These are phyloP conservation scores for Verticillium nubilum DNA, from an alignment of 2,329 filamentous ascomycete species.

Conservation along the genomic window DNA sequence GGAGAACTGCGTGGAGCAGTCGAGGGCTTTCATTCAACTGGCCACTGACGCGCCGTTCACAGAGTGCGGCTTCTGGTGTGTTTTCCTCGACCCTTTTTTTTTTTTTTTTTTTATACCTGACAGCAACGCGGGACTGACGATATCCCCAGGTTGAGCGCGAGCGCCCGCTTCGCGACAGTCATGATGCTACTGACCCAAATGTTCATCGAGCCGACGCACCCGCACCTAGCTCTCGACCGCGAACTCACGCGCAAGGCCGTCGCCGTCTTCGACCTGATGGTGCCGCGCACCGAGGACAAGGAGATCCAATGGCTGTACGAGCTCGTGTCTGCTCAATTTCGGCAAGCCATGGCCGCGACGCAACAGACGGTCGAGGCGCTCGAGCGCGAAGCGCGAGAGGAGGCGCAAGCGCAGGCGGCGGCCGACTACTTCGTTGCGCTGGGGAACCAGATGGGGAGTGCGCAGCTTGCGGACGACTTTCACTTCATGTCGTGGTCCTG, in stretches of 20 bases:
- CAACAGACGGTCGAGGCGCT: constrained; percentile 6
- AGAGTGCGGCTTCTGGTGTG: constrained; percentile 27
- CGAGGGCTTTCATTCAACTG: constrained; percentile 26
- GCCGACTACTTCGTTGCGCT: constrained; percentile 1
- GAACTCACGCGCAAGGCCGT: constrained; percentile 20
- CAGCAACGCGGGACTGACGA: neutral
- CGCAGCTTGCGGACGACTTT: constrained; percentile 6
- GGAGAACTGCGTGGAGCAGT: constrained; percentile 24
- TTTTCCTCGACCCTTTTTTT: neutral
- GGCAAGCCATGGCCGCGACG: constrained; percentile 5
- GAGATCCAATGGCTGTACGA: constrained; percentile 5
- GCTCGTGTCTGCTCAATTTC: constrained; percentile 11
- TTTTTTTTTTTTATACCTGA: neutral
- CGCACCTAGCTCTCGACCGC: constrained; percentile 18
- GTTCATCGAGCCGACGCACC: constrained; percentile 20
- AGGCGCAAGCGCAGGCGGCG: neutral
- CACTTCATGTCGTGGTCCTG: neutral
- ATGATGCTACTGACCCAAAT: constrained; percentile 27
- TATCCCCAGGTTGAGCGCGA: constrained; percentile 8
- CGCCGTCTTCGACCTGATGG: constrained; percentile 18
- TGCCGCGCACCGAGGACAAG: neutral
- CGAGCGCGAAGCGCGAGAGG: neutral
- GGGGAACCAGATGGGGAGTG: neutral
- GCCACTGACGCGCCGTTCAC: constrained; percentile 21
- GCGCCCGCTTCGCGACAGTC: constrained; percentile 25